Evolutionary conservation across 148 eudicot species (phyloP).

Genomic region (Oxyria digyna): DNA sequence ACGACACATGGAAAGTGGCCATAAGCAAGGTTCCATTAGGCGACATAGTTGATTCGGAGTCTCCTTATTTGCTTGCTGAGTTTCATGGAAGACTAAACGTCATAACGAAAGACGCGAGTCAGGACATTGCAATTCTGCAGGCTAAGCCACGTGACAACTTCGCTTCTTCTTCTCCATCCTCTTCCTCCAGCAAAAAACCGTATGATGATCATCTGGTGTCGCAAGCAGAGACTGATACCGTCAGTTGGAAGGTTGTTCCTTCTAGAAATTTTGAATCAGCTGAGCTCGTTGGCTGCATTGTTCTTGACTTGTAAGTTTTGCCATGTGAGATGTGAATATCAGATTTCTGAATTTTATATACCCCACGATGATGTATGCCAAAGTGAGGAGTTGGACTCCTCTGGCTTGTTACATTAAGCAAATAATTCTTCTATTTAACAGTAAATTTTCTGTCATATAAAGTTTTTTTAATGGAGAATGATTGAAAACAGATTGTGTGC

Average conservation of each 20-base stretch:
- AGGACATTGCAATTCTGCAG: constrained; percentile 55
- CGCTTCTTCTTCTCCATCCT: constrained; percentile 1
- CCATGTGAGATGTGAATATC: neutral
- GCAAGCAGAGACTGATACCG: constrained; percentile 16
- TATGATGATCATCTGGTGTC: constrained; percentile 16
- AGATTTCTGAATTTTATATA: neutral
- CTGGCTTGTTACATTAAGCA: neutral
- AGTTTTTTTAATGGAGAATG: too few relatives aligned
- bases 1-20: constrained; percentile 72
- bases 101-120: constrained; percentile 57
- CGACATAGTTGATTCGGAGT: constrained; percentile 47
- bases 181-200: constrained; percentile 14
- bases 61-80: constrained; percentile 84
- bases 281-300: constrained; percentile 56
- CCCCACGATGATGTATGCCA: neutral
- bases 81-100: constrained; percentile 71
- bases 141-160: constrained; percentile 18
- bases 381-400: neutral
- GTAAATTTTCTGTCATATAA: neutral
- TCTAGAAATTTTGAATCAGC: constrained; percentile 39
- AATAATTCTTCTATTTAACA: neutral
- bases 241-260: constrained; percentile 56
- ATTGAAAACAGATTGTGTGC: too few relatives aligned
- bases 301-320: constrained; percentile 8
- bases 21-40: constrained; percentile 46